Base-by-base conservation (phyloP, 2,329 filamentous ascomycete species). In the Orbilia ellipsospora region DNA sequence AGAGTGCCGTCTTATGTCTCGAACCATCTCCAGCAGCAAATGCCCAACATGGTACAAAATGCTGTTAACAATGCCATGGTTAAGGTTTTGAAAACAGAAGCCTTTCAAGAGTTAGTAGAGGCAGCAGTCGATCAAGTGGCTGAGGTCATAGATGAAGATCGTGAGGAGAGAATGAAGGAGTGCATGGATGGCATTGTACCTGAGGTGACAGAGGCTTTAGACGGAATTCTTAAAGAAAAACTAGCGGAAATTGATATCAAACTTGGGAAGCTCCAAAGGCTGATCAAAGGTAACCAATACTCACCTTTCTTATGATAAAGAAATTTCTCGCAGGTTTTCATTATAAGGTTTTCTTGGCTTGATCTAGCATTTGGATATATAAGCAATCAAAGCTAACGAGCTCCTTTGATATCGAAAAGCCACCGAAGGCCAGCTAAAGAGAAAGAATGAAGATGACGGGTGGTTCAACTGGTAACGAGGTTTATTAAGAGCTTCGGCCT, bases 281-380 rank as follows among this genome's bases (percentile, higher is more conserved):
- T 56, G 13, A 20, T 69, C 42, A 60, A 50, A 59, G 57, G 72
- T 75, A 75, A 50, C 59, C 67, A 15, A 65, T 45, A 36, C 31
- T 42, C 44, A 18, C n/a, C 40, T 31, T 45, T 12, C 31, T 62
- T 31, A 23, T 23, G 23, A 23, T 2, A 36, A 54, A 31, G 20
- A 48, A 48, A 13, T n/a, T 48, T 13, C 16, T 48, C 44, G 16
- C 8, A 48, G 44, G 5, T 36, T 56, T 45, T 54, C 0, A 10
- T 45, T 44, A 36, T 56, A 7, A 8, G 12, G 18, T 51, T 63
- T 18, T 13, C 26, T 16, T 26, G n/a, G 15, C 6, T 36, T 36
- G 59, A 10, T 31, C 40, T 3, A 15, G 8, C 26, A 45, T 69
- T 13, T n/a, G 15, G 42, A 44, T 55, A 28, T 20, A 28, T 20